Evolutionary conservation across 306 rosid species (phyloP), one percentile per base, ranked within the genome.

Genomic region (Vicia faba): DNA sequence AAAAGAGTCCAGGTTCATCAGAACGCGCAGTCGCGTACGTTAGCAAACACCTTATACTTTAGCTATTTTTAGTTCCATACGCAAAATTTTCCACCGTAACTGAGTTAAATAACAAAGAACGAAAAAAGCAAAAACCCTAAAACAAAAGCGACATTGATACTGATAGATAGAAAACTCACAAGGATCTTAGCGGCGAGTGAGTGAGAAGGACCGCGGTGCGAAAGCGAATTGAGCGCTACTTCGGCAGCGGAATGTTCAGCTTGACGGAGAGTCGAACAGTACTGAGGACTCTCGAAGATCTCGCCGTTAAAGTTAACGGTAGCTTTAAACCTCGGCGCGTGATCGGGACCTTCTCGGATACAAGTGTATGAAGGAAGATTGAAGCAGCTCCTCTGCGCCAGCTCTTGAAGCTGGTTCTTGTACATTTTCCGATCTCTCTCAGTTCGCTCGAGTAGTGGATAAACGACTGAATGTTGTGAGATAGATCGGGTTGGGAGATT

Each of bases 351-450:
- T 83, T 91, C 97, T 61, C 97, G 79, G 79, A 88, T 76, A 82
- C 88, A 91, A 20, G 91, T 77, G 85, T 91, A 91, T 12, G 97
- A 88, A 11, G 97, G 97, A 5, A 91, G 87, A 63, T 91, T 91
- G 76, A 91, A 91, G 92, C 97, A 91, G 87, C 97, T 91, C 77
- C 95, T 79, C 69, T 91, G 97, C 40, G 97, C 97, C 87, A 91
- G 92, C 86, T 91, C 97, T 38, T 91, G 97, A 66, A 91, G 95
- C 97, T 91, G 97, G 96, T 91, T 91, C 86, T 91, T 91, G 82
- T 91, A 91, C 97, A 91, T 91, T 86, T 84, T 90, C 69, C 55
- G 83, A 55, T 64, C 66, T 53, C 71, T 45, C 20, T 16, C 3
- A 8, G 8, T 14, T 33, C 38, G 38, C 9, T 33, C 2, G 9